A percentile compares a stretch with the other conserved stretches of the same genome.
Conservation (phyloP, 768 basidiomycete genomes). For the Lactifluus piperatus region DNA sequence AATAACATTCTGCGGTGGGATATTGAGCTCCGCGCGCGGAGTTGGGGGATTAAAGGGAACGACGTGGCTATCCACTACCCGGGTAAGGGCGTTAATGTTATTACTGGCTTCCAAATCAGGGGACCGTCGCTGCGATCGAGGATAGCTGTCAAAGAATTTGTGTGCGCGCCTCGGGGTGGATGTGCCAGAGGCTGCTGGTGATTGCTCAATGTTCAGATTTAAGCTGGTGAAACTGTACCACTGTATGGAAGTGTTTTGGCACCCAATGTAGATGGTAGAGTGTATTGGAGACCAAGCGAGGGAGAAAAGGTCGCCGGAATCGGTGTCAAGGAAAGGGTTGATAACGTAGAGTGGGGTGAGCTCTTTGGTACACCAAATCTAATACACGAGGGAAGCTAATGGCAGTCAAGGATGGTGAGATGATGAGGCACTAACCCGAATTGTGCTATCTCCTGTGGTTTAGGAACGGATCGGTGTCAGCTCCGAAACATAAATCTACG, state of each 20-base stretch:
- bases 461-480: neutral
- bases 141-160: slow-evolving; percentile 90
- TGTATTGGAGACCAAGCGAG: slow-evolving; percentile 64
- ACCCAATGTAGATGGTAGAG: slow-evolving; percentile 76
- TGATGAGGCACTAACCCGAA: slow-evolving; percentile 48
- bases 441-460: slow-evolving; percentile 73
- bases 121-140: slow-evolving; percentile 55
- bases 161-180: slow-evolving; percentile 46
- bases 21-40: slow-evolving; percentile 38
- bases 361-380: slow-evolving; percentile 78
- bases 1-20: slow-evolving; percentile 63
- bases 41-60: slow-evolving; percentile 22
- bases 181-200: slow-evolving; percentile 9
- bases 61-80: slow-evolving; percentile 16
- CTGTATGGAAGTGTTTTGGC: slow-evolving; percentile 89
- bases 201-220: slow-evolving; percentile 3
- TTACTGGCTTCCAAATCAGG: slow-evolving; percentile 66
- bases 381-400: neutral
- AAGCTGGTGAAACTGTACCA: slow-evolving; percentile 58
- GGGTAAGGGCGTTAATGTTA: slow-evolving; percentile 27
- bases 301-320: slow-evolving; percentile 83
- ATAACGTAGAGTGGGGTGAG: slow-evolving; percentile 64
- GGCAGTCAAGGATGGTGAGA: neutral
- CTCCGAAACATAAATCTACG: neutral
- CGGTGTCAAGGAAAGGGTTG: slow-evolving; percentile 68